Percentiles rank a stretch among this genome's conserved stretches.
phyloP scores from a whole-genome alignment of 257 asterid species.

The Apocynum venetum region DNA sequence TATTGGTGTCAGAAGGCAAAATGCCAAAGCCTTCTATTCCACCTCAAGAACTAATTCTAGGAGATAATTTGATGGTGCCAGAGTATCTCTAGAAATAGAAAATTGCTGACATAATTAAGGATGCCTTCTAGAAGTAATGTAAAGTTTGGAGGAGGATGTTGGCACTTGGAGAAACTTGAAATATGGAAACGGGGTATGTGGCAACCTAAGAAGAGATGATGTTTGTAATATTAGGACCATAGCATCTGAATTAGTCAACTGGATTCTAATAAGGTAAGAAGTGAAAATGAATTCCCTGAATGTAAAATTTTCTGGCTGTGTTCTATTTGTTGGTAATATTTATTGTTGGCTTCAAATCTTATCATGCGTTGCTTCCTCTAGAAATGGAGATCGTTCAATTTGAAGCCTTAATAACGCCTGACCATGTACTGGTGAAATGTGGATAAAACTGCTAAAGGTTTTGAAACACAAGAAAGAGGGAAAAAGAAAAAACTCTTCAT shows the following conservation, averaged over 20 bases:
- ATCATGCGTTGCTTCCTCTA: no score
- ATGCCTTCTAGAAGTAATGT: not conserved
- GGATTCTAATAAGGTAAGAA: not conserved
- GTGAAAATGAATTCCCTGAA: not conserved
- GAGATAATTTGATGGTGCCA: no score
- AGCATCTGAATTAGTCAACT: no score
- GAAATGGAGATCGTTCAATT: not conserved
- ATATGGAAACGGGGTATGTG: not conserved
- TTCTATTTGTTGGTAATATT: not conserved
- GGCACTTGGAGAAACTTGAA: no score
- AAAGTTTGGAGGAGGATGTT: not conserved
- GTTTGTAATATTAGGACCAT: no score
- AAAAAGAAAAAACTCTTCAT: no score
- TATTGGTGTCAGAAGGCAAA: no score
- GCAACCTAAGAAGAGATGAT: not conserved
- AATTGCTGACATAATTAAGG: not conserved
- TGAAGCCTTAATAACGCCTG: not conserved
- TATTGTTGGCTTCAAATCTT: not conserved
- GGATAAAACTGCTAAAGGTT: no score
- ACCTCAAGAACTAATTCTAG: no score
- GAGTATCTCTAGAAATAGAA: not conserved
- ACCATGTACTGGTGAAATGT: no score
- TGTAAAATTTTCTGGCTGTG: not conserved
- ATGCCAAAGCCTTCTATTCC: no score
- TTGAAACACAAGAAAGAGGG: no score